Evolutionary conservation across 768 basidiomycete genomes (phyloP).

Genomic region (Kwoniella sp.): DNA sequence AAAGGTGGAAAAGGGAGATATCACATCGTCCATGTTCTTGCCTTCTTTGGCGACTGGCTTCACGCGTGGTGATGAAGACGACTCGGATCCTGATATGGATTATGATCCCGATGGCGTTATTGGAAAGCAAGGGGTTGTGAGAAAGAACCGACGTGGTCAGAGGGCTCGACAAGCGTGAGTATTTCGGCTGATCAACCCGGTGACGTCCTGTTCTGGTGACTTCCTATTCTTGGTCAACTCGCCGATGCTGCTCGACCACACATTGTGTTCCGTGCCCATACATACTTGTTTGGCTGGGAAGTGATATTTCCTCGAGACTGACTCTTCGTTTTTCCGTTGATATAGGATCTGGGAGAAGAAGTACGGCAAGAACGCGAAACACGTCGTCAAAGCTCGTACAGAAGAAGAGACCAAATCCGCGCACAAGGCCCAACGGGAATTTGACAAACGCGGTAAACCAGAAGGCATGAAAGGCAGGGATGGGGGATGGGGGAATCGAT

Average conservation of each 20-base stretch:
- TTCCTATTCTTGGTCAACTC: too few relatives aligned
- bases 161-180: slow-evolving; percentile 91
- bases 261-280: too few relatives aligned
- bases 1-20: slow-evolving; percentile 42
- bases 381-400: slow-evolving; percentile 69
- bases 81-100: slow-evolving; percentile 68
- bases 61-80: slow-evolving; percentile 73
- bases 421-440: slow-evolving; percentile 20
- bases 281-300: too few relatives aligned
- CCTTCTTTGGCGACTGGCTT: slow-evolving; percentile 88
- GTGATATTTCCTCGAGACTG: too few relatives aligned
- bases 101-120: slow-evolving; percentile 64
- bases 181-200: slow-evolving; percentile 7
- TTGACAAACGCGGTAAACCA: slow-evolving; percentile 18
- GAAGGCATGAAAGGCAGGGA: slow-evolving; percentile 14
- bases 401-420: slow-evolving; percentile 25
- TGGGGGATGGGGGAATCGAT: slow-evolving; percentile 4
- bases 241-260: too few relatives aligned
- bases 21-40: slow-evolving; percentile 69
- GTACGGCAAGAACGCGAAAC: slow-evolving; percentile 86
- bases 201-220: too few relatives aligned
- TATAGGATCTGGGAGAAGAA: slow-evolving; percentile 97
- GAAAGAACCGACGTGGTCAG: slow-evolving; percentile 91
- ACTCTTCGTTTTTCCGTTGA: neutral
- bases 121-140: slow-evolving; percentile 57